phyloP scores from a whole-genome alignment of 768 basidiomycete species.

The Terana coerulea region DNA sequence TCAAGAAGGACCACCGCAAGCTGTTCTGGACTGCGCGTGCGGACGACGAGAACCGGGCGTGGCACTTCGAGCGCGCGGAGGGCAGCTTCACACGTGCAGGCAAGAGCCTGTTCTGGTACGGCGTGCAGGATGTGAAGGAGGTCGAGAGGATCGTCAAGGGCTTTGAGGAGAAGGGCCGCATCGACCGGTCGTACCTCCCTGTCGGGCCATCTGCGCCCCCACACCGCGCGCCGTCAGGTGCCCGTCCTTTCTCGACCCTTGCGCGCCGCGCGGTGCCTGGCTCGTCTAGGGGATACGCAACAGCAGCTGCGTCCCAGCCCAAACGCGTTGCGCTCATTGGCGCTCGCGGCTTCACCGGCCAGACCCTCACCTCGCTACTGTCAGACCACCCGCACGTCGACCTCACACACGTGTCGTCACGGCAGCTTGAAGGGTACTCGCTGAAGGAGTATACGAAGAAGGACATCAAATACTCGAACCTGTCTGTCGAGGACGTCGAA shows the following conservation, averaged over 20 bases:
- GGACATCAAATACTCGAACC: constrained; percentile 71
- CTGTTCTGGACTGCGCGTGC: constrained; percentile 98
- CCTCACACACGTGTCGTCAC: constrained; percentile 94
- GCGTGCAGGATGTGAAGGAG: constrained; percentile 85
- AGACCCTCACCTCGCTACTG: constrained; percentile 84
- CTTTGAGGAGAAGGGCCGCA: constrained; percentile 75
- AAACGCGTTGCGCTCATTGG: constrained; percentile 95
- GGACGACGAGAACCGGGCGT: constrained; percentile 94
- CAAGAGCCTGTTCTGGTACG: constrained; percentile 96
- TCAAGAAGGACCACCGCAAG: constrained; percentile 89
- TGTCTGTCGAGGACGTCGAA: constrained; percentile 75
- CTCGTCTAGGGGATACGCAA: constrained; percentile 76
- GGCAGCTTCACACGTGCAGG: constrained; percentile 96
- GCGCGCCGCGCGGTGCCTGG: constrained; percentile 43
- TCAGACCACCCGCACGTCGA: constrained; percentile 84
- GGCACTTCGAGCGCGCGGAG: constrained; percentile 99
- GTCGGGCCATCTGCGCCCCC: constrained; percentile 71
- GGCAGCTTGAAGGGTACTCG: constrained; percentile 82
- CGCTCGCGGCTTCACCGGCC: constrained; percentile 94
- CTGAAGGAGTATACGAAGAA: constrained; percentile 81
- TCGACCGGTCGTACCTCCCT: constrained; percentile 86
- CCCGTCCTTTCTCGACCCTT: constrained; percentile 57
- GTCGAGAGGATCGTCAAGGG: constrained; percentile 79
- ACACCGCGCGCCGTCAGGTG: constrained; percentile 42
- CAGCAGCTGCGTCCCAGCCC: constrained; percentile 40